Conservation (phyloP, 257 asterid species). For the Thymus mandschuricus region DNA sequence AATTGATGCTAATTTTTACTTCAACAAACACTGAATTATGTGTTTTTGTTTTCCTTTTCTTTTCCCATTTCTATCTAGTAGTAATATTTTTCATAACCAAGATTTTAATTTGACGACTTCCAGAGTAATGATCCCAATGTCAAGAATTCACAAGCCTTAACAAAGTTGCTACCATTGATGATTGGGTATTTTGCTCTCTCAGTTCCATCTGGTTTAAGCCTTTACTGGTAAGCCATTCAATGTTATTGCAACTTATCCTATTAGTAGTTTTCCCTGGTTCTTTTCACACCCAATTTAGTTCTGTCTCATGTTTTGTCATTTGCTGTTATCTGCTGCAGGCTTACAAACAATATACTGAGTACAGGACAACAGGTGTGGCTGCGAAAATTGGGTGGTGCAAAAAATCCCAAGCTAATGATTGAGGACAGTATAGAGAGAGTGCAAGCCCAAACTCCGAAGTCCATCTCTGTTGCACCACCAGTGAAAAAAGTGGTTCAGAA, state of each 20-base stretch:
- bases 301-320: conserved; percentile 2
- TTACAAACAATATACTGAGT: conserved; percentile 91
- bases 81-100: conserved; percentile 14
- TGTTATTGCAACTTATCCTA: conserved; percentile 12
- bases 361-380: conserved; percentile 92
- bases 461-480: conserved; percentile 53
- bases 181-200: conserved; percentile 92
- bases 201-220: conserved; percentile 98
- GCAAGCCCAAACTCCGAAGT: conserved; percentile 45
- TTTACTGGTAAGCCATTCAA: conserved; percentile 74
- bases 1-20: background rate
- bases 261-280: background rate
- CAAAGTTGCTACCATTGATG: conserved; percentile 89
- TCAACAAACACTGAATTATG: background rate
- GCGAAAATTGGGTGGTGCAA: conserved; percentile 89
- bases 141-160: conserved; percentile 84
- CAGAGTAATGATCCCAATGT: conserved; percentile 93
- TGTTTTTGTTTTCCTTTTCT: background rate
- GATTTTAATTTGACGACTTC: conserved; percentile 24
- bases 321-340: conserved; percentile 53
- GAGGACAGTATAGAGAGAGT: conserved; percentile 54
- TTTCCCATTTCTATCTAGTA: background rate
- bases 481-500: conserved; percentile 38
- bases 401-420: conserved; percentile 56
- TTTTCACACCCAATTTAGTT: conserved; percentile 1